Percentiles rank a stretch among this genome's conserved stretches.
These are phyloP conservation scores for Adansonia gregorii DNA, from an alignment of 441 rosid genomes.

Conservation along the genomic window DNA sequence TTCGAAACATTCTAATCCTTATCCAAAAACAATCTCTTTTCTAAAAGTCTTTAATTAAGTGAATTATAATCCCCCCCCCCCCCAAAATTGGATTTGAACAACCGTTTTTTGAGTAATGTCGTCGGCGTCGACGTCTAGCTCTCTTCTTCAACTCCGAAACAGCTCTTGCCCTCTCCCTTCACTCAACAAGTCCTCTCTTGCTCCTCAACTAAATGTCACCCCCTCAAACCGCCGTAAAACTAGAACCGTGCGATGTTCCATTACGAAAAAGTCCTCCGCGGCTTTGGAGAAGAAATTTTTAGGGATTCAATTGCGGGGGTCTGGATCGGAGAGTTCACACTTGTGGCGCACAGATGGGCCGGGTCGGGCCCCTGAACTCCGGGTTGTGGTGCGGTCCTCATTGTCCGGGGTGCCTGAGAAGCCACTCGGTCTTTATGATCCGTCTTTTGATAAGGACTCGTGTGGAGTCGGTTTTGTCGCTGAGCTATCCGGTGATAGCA, in stretches of 20 bases:
- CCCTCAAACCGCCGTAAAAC: constrained; percentile 30
- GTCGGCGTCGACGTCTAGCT: constrained; percentile 29
- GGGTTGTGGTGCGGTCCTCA: constrained; percentile 65
- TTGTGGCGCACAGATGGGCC: constrained; percentile 88
- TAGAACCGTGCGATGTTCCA: constrained; percentile 33
- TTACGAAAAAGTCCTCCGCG: constrained; percentile 25
- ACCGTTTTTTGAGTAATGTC: constrained; percentile 35
- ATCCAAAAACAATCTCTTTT: background rate
- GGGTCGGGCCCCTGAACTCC: constrained; percentile 70
- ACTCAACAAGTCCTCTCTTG: constrained; percentile 29
- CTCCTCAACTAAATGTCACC: constrained; percentile 39
- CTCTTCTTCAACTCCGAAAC: constrained; percentile 40
- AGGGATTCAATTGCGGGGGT: constrained; percentile 50
- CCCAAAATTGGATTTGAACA: background rate
- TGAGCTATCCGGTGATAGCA: constrained; percentile 85
- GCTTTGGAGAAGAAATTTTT: constrained; percentile 51
- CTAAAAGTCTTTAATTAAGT: background rate
- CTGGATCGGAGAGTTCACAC: constrained; percentile 59
- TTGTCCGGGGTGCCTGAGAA: constrained; percentile 92
- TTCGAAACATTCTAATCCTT: background rate
- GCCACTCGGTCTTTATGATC: constrained; percentile 95
- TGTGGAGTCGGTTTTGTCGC: constrained; percentile 99
- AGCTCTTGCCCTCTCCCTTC: constrained; percentile 32
- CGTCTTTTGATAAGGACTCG: constrained; percentile 91
- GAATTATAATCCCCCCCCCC: background rate